Evolutionary conservation across 2,329 filamentous ascomycete genomes (phyloP), one percentile per base, ranked within the genome.

Genomic region (Scleromitrula shiraiana): DNA sequence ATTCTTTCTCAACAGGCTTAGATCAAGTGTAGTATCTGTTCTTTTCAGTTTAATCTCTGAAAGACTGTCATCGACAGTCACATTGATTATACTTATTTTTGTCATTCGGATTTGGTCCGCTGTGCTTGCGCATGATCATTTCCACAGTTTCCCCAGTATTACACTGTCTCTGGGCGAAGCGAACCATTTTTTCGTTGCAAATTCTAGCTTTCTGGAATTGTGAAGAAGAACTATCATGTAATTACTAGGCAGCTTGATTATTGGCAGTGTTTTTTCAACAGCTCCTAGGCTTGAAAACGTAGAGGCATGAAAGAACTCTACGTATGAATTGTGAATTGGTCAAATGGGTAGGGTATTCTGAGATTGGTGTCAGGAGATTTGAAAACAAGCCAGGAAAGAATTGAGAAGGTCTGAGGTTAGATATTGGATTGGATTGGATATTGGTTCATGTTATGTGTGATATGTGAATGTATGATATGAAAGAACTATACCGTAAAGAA

Each of bases 31-130:
- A 88, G 84, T 88, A 58, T 58, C 83, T 88, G 84, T 89, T 90
- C 85, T 89, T 88, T 85, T 88, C 82, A 90, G 85, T 88, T 89
- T 90, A 89, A 89, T 88, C 82, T 85, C 85, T 90, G 84, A 84
- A 86, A 88, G 77, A 76, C 74, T 73, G 75, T 80, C 78, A 85
- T 72, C 75, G 54, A 80, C 74, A 73, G 73, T 74, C 74, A 78
- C 77, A 76, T 73, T 80, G 82, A 87, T 90, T 89, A 87, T 79
- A 80, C 82, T 75, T 76, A 88, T 90, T 85, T 83, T 87, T 87
- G 74, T 51, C 59, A 52, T 57, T 76, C 61, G 68, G 65, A 63
- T 59, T 63, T 67, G 62, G 57, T 58, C 76, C 81, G 77, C 82
- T 85, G 80, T 74, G 81, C 83, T 86, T 85, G 83, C 81, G 70